These are phyloP conservation scores for Capsella bursapastoris DNA, from an alignment of 345 rosid species.

Conservation along the genomic window DNA sequence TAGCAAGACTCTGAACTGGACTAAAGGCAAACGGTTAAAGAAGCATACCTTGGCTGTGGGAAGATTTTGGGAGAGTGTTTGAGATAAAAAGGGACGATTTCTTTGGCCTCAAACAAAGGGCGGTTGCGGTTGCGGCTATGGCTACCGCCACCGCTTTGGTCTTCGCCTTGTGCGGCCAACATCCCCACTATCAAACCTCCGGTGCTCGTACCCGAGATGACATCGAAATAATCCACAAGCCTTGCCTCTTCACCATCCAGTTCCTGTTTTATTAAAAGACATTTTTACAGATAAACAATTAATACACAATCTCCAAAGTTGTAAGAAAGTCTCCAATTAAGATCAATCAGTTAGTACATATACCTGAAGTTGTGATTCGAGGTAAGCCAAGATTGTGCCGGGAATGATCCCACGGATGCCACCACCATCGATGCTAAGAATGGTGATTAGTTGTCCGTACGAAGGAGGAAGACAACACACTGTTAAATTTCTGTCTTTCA, in stretches of 20 bases:
- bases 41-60: slow-evolving; percentile 57
- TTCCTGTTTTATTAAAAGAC: slow-evolving; percentile 41
- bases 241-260: slow-evolving; percentile 73
- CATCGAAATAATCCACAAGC: slow-evolving; percentile 80
- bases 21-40: not conserved
- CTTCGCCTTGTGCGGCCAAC: slow-evolving; percentile 55
- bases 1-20: not conserved
- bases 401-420: slow-evolving; percentile 77
- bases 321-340: not conserved
- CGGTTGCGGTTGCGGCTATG: slow-evolving; percentile 42
- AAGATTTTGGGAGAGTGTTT: slow-evolving; percentile 62
- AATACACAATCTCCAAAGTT: not conserved
- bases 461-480: slow-evolving; percentile 50
- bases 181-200: slow-evolving; percentile 71
- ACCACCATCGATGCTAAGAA: slow-evolving; percentile 81
- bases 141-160: slow-evolving; percentile 44
- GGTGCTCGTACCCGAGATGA: slow-evolving; percentile 74
- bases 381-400: slow-evolving; percentile 55
- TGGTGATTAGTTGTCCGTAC: slow-evolving; percentile 53
- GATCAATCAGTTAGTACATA: not conserved
- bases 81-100: slow-evolving; percentile 65
- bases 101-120: slow-evolving; percentile 56
- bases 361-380: slow-evolving; percentile 76
- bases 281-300: not conserved
- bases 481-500: not conserved